Percentiles rank a stretch among this genome's conserved stretches.
Evolutionary conservation across 2,329 filamentous ascomycete species (phyloP).

Genomic region (Exophiala sideris): DNA sequence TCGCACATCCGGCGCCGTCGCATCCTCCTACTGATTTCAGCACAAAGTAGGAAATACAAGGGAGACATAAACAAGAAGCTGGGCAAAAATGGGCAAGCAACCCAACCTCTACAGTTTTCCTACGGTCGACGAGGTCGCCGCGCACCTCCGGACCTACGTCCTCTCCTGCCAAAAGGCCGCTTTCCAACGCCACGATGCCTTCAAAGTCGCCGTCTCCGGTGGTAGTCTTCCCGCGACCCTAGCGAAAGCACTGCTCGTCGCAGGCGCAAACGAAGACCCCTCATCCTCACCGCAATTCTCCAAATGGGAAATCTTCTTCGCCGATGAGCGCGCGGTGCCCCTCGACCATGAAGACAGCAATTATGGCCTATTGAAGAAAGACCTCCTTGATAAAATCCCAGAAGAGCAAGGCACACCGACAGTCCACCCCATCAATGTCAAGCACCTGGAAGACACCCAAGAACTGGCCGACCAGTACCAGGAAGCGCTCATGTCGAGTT

Average conservation of each 20-base stretch:
- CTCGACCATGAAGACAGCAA: conserved; percentile 93
- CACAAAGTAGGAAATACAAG: not conserved
- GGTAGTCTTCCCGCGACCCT: conserved; percentile 88
- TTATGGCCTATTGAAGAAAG: conserved; percentile 80
- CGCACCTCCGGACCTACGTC: conserved; percentile 76
- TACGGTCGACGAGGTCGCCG: conserved; percentile 65
- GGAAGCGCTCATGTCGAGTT: conserved; percentile 76
- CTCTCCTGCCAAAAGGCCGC: conserved; percentile 77
- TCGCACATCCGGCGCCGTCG: not conserved
- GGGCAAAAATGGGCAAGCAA: conserved; percentile 37
- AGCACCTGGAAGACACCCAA: conserved; percentile 69
- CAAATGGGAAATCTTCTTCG: conserved; percentile 98
- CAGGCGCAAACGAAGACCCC: conserved; percentile 32
- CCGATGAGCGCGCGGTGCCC: conserved; percentile 92
- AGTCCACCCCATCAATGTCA: conserved; percentile 74
- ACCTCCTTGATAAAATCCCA: conserved; percentile 86
- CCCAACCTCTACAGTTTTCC: conserved; percentile 76
- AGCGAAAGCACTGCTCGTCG: conserved; percentile 70
- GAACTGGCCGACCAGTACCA: conserved; percentile 94
- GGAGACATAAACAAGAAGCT: not conserved
- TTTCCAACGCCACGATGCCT: conserved; percentile 72
- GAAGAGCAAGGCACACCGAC: conserved; percentile 61
- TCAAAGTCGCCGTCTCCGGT: conserved; percentile 90
- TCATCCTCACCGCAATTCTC: conserved; percentile 56
- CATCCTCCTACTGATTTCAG: not conserved